A percentile compares a stretch with the other conserved stretches of the same genome.
Evolutionary conservation across 2,329 filamentous ascomycete species (phyloP).

Genomic region (Teratosphaeria viscida): DNA sequence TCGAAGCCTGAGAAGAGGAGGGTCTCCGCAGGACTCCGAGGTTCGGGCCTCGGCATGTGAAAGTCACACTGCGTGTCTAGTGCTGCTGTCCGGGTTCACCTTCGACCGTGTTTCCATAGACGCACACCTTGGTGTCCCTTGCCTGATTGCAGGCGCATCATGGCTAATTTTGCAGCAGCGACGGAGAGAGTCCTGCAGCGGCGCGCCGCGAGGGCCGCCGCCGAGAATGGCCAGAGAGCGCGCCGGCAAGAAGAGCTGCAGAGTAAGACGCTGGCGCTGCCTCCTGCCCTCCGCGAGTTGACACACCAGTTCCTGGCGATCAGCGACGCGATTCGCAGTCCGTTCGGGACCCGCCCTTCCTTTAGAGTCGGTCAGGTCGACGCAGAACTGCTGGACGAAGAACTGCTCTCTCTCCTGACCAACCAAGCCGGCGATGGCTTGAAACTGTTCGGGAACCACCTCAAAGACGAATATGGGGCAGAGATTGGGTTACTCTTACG

Average conservation of each 20-base stretch:
- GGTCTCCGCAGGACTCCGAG: neutral
- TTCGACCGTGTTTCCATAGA: neutral
- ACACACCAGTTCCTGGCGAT: conserved; percentile 11
- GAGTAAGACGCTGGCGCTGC: conserved; percentile 35
- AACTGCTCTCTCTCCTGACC: conserved; percentile 75
- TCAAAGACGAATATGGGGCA: conserved; percentile 76
- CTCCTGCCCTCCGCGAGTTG: conserved; percentile 47
- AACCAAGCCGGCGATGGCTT: conserved; percentile 78
- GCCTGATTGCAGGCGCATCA: conserved; percentile 2
- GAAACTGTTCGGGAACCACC: conserved; percentile 70
- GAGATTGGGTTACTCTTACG: conserved; percentile 74
- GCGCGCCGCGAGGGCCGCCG: conserved; percentile 63
- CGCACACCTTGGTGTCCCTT: neutral
- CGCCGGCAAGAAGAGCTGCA: conserved; percentile 34
- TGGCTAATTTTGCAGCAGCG: conserved; percentile 70
- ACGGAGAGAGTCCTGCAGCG: conserved; percentile 78
- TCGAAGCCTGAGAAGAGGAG: neutral
- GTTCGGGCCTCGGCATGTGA: neutral
- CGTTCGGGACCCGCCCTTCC: conserved; percentile 69
- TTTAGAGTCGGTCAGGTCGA: conserved; percentile 95
- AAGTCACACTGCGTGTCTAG: neutral
- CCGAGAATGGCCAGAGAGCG: conserved; percentile 37
- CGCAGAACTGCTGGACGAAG: conserved; percentile 87
- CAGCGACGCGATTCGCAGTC: conserved; percentile 63
- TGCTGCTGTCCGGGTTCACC: neutral